Percentiles rank a stretch among this genome's conserved stretches.
phyloP scores from a whole-genome alignment of 2,329 filamentous ascomycete species.

The Dothidotthia symphoricarpi region DNA sequence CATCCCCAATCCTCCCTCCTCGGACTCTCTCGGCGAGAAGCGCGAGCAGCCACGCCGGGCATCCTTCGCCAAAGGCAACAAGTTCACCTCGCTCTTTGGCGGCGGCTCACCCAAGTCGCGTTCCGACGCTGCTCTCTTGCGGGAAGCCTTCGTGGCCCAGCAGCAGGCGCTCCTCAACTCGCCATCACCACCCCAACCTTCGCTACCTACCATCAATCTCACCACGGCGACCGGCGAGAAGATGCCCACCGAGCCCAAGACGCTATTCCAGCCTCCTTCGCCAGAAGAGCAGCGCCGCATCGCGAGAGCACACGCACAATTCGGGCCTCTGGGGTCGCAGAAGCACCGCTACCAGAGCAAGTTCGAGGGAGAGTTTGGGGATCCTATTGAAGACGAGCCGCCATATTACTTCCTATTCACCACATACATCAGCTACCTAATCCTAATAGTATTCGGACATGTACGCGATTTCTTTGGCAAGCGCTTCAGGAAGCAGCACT shows the following conservation, averaged over 20 bases:
- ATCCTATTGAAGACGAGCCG: constrained; percentile 89
- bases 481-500: constrained; percentile 83
- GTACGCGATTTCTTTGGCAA: constrained; percentile 98
- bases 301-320: constrained; percentile 81
- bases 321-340: constrained; percentile 77
- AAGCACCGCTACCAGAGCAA: constrained; percentile 87
- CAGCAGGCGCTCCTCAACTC: constrained; percentile 62
- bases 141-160: constrained; percentile 62
- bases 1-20: constrained; percentile 51
- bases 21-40: constrained; percentile 56
- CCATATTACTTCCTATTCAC: constrained; percentile 96
- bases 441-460: constrained; percentile 93
- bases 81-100: constrained; percentile 80
- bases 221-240: constrained; percentile 80
- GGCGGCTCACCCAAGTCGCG: constrained; percentile 75
- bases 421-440: constrained; percentile 96
- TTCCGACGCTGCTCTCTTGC: constrained; percentile 60
- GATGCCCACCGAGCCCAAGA: constrained; percentile 71
- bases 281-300: constrained; percentile 76
- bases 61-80: constrained; percentile 60
- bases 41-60: constrained; percentile 50
- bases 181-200: constrained; percentile 63
- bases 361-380: constrained; percentile 76
- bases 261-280: constrained; percentile 82
- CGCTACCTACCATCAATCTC: constrained; percentile 85